Conservation (phyloP, 1,284 basidiomycete species). For the Tilletia indica region DNA sequence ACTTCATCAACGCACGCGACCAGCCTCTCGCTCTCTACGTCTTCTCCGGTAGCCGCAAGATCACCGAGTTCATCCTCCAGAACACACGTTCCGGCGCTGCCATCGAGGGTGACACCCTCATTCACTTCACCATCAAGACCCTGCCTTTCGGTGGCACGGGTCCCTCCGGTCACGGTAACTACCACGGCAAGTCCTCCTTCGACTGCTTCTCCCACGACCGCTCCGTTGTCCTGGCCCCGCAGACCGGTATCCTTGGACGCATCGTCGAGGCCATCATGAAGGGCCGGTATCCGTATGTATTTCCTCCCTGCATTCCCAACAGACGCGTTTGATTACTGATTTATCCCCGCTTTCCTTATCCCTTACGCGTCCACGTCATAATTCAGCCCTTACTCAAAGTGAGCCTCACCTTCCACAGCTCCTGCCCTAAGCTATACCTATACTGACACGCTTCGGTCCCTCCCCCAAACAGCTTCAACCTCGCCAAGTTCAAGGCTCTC, state of each 20-base stretch:
- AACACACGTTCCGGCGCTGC: conserved; percentile 44
- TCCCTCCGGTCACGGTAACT: conserved; percentile 59
- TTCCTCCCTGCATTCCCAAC: not conserved
- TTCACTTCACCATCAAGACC: conserved; percentile 62
- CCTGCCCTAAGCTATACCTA: not conserved
- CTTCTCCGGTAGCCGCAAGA: conserved; percentile 65
- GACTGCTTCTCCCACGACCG: conserved; percentile 62
- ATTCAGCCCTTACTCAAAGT: conserved; percentile 10
- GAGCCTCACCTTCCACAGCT: conserved; percentile 3
- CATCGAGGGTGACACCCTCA: conserved; percentile 37
- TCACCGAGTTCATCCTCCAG: conserved; percentile 63
- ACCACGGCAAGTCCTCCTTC: conserved; percentile 60
- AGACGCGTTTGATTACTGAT: not conserved
- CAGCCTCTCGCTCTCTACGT: conserved; percentile 76
- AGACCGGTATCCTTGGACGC: conserved; percentile 48
- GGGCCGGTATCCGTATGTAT: conserved; percentile 57
- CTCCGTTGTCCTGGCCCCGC: conserved; percentile 59
- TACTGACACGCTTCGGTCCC: not conserved
- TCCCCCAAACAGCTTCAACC: conserved; percentile 27
- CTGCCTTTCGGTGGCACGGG: conserved; percentile 63
- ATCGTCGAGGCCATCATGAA: conserved; percentile 55
- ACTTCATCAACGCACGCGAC: conserved; percentile 60
- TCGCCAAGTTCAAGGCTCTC: conserved; percentile 37
- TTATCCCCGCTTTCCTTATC: not conserved
- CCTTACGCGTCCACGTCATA: not conserved